Evolutionary conservation across 2,329 filamentous ascomycete species (phyloP), one percentile per base, ranked within the genome.

Genomic region (Septoria petroselini): DNA sequence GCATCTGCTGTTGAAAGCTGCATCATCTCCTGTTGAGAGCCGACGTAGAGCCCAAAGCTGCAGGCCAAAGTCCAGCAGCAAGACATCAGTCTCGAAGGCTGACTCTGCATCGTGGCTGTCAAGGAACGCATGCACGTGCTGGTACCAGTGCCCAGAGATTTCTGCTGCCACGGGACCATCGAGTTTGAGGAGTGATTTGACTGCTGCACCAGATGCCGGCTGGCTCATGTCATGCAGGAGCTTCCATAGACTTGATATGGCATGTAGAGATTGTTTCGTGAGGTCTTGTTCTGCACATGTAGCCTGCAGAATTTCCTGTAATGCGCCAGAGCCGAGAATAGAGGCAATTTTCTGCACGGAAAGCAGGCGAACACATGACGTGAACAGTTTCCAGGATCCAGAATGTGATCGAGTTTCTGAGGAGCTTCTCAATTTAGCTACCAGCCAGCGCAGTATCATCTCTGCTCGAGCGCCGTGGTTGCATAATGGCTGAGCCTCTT

Each of bases 281-380:
- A 58, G 30, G 15, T 46, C 21, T 8, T 35, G 18, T 11, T 52
- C 38, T 15, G 43, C 41, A 9, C 40, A 69, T 0, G 84, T 80
- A 59, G 81, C 78, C 59, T 84, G 81, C 34, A 94, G 66, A 7
- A 88, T 78, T 1, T 71, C 69, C 27, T 86, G 70, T 45, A 94
- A 88, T 38, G 81, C 78, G 49, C 84, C 76, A 50, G 90, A 83
- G 17, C 81, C 82, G 5, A 95, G 75, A 3, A 86, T 82, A 50
- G 83, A 82, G 7, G 87, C 86, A 18, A 88, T 74, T 8, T 81
- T 83, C 38, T 85, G 83, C 0, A 82, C 72, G 0, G 87, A 84
- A 14, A 91, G 80, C n/a, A 81, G 72, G 41, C 76, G 72, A 46
- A 88, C 76, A 40, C 85, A 73, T 51, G 76, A 77, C 37, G 74